Evolutionary conservation across 495 filamentous ascomycete genomes (phyloP).

Genomic region (Xylaria venustula): DNA sequence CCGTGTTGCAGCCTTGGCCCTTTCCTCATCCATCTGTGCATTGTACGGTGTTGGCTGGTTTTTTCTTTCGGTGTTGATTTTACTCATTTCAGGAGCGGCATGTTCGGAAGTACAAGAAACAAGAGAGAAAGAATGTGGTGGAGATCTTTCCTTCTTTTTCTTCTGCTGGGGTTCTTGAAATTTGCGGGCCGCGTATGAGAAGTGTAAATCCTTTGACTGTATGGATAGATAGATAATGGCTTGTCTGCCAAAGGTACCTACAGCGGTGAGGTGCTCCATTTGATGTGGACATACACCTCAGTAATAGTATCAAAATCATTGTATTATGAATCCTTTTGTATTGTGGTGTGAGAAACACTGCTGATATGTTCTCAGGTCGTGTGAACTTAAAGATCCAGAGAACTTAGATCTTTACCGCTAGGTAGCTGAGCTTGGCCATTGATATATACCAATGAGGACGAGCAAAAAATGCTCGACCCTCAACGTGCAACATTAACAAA

Average conservation of each 20-base stretch:
- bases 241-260: neutral
- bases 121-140: neutral
- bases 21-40: constrained; percentile 3
- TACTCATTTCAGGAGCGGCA: neutral
- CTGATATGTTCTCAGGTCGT: too few species aligned
- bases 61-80: neutral
- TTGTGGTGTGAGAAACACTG: too few species aligned
- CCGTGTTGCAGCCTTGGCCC: neutral
- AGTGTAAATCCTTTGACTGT: neutral
- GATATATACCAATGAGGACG: too few species aligned
- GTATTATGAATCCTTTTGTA: too few species aligned
- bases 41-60: constrained; percentile 3
- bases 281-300: neutral
- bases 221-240: neutral
- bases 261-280: neutral
- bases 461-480: too few species aligned
- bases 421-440: too few species aligned
- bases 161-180: neutral
- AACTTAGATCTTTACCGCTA: too few species aligned
- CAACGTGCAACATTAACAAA: too few species aligned
- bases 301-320: too few species aligned
- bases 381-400: too few species aligned
- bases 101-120: neutral
- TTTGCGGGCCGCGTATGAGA: neutral
- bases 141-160: neutral